A percentile compares a stretch with the other conserved stretches of the same genome.
phyloP scores from a whole-genome alignment of 306 rosid genomes.

The Lablab purpureus region DNA sequence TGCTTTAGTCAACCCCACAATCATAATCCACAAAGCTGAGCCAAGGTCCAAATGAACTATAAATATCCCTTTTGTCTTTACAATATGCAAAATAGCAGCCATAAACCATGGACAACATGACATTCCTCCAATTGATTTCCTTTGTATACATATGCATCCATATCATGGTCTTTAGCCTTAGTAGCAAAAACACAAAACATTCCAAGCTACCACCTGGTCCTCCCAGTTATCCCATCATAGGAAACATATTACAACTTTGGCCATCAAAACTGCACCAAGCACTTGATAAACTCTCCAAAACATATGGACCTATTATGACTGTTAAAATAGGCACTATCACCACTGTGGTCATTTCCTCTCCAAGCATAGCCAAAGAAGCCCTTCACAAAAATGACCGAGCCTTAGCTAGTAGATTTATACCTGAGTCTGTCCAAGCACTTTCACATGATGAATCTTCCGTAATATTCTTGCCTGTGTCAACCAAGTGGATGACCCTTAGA shows the following conservation, averaged over 20 bases:
- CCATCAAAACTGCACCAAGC: constrained; percentile 53
- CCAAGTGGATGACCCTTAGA: constrained; percentile 38
- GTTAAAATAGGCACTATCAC: constrained; percentile 40
- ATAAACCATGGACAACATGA: constrained; percentile 29
- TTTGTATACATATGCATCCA: constrained; percentile 5
- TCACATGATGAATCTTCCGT: constrained; percentile 37
- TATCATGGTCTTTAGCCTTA: background rate
- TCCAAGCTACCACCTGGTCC: constrained; percentile 63
- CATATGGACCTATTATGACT: constrained; percentile 38
- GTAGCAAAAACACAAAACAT: background rate
- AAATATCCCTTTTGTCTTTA: too few species aligned
- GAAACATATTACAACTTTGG: constrained; percentile 58
- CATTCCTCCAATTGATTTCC: background rate
- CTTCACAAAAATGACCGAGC: constrained; percentile 41
- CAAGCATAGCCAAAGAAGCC: constrained; percentile 38
- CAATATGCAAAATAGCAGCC: background rate
- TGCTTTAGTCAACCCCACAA: too few species aligned
- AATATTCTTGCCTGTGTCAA: background rate
- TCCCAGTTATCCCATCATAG: constrained; percentile 52
- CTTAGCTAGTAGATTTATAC: constrained; percentile 31
- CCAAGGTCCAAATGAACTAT: too few species aligned
- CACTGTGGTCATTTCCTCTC: constrained; percentile 48
- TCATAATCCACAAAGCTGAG: too few species aligned
- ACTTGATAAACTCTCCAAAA: constrained; percentile 34
- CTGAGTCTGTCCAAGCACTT: constrained; percentile 17